A percentile compares a stretch with the other conserved stretches of the same genome.
Evolutionary conservation across 2,329 filamentous ascomycete genomes (phyloP).

Genomic region (Ophiostoma novo-ulmi): DNA sequence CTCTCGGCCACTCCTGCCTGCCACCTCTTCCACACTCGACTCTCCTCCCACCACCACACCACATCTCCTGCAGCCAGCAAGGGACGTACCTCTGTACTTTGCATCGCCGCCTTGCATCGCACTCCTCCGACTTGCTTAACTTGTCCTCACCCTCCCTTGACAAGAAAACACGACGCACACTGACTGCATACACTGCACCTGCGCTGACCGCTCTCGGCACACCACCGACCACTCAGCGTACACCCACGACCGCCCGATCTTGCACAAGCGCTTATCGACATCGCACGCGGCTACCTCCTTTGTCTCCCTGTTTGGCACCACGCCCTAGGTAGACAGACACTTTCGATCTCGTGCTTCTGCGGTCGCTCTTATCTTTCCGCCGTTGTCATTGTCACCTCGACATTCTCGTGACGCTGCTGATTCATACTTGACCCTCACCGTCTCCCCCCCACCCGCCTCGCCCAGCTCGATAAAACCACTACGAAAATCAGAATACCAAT

Average conservation of each 20-base stretch:
- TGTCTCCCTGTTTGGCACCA: slow-evolving; percentile 9
- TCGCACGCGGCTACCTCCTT: slow-evolving; percentile 15
- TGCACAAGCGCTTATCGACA: slow-evolving; percentile 21
- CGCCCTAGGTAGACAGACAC: not conserved
- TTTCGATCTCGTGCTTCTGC: not conserved
- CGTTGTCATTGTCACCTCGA: not conserved
- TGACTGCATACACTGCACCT: not conserved
- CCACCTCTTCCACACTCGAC: not conserved
- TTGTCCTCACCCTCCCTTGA: not conserved
- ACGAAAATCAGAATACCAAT: not conserved
- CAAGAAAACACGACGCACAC: not conserved
- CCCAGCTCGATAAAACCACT: not conserved
- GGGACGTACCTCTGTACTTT: not conserved
- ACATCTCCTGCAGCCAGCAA: not conserved
- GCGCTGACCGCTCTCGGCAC: slow-evolving; percentile 10
- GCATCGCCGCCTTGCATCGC: slow-evolving; percentile 1
- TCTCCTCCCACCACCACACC: not conserved
- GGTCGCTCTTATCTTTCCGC: not conserved
- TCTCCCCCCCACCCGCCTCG: not conserved
- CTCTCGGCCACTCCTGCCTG: not conserved
- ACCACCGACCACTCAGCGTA: not conserved
- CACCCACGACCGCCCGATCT: slow-evolving; percentile 1
- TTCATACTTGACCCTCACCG: not conserved
- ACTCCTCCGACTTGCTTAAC: not conserved
- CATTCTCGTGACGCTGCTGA: not conserved